Percentiles rank a stretch among this genome's conserved stretches.
Conservation (phyloP, 208 protist species). For the Porcisia hertigi region DNA sequence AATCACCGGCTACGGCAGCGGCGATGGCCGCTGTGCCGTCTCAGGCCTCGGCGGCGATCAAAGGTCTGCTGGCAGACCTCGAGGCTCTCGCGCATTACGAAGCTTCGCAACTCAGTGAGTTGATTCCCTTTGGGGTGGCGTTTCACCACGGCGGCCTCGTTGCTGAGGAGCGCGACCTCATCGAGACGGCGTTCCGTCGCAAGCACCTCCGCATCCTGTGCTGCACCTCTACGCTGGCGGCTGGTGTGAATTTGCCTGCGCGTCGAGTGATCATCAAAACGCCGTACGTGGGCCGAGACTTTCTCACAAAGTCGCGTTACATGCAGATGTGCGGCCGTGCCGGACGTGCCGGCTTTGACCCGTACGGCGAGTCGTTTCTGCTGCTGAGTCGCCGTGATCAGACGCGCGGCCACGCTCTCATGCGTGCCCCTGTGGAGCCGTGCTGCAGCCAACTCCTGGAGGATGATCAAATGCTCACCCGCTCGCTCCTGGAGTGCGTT, state of each 20-base stretch:
- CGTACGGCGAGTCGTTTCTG: constrained; percentile 86
- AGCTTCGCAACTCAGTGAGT: constrained; percentile 40
- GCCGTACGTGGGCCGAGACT: constrained; percentile 68
- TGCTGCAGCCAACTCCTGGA: constrained; percentile 57
- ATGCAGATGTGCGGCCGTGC: constrained; percentile 87
- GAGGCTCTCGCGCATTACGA: constrained; percentile 38
- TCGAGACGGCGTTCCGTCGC: constrained; percentile 81
- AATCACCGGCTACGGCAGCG: not conserved
- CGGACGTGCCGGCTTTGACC: constrained; percentile 77
- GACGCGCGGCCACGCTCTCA: constrained; percentile 42
- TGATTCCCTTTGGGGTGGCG: constrained; percentile 79
- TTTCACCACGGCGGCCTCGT: constrained; percentile 91
- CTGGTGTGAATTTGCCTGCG: constrained; percentile 93
- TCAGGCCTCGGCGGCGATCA: constrained; percentile 22
- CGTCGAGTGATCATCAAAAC: constrained; percentile 87
- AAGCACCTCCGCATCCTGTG: constrained; percentile 79
- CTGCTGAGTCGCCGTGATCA: constrained; percentile 54
- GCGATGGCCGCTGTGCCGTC: constrained; percentile 22
- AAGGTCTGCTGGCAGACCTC: constrained; percentile 50
- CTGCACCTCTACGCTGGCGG: constrained; percentile 93
- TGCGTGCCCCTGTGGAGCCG: constrained; percentile 47
- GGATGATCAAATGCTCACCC: constrained; percentile 42
- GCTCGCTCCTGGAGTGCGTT: constrained; percentile 82
- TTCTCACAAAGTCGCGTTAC: constrained; percentile 76
- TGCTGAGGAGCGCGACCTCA: constrained; percentile 74